These are phyloP conservation scores for Eutrema salsugineum DNA, from an alignment of 441 rosid species.

Conservation along the genomic window DNA sequence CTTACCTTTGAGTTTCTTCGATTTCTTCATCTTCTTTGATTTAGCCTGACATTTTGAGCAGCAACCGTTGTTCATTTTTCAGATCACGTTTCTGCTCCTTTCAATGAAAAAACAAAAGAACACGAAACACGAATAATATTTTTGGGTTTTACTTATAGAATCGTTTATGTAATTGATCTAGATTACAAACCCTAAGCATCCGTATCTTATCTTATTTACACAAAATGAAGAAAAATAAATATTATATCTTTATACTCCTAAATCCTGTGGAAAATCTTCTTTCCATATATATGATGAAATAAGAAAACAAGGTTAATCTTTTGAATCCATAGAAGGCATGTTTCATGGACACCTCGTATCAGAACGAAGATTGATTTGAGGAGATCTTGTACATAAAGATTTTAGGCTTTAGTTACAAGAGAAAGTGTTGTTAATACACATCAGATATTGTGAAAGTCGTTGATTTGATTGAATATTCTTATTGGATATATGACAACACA, in stretches of 20 bases:
- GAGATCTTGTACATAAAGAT: neutral
- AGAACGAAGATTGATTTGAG: neutral
- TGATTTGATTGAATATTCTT: neutral
- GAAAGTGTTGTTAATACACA: neutral
- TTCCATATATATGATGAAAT: neutral
- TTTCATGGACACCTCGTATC: neutral
- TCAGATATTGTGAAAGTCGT: neutral
- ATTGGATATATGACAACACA: neutral
- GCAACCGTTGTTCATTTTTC: slow-evolving; percentile 15
- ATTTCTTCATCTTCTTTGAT: slow-evolving; percentile 11
- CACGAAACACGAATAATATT: neutral
- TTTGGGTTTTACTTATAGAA: neutral
- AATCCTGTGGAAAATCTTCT: neutral
- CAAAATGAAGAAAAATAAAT: neutral
- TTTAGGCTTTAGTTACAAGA: neutral
- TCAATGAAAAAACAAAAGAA: neutral
- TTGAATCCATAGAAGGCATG: slow-evolving; percentile 17
- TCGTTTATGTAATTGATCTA: neutral
- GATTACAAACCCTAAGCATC: slow-evolving; percentile 19
- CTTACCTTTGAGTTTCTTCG: slow-evolving; percentile 13
- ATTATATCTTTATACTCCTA: neutral
- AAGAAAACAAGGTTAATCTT: neutral
- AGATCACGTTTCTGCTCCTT: neutral
- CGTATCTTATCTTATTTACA: neutral
- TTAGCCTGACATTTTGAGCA: slow-evolving; percentile 12